These are phyloP conservation scores for Pseudogymnoascus sp. DNA, from an alignment of 2,329 filamentous ascomycete species.

Conservation along the genomic window DNA sequence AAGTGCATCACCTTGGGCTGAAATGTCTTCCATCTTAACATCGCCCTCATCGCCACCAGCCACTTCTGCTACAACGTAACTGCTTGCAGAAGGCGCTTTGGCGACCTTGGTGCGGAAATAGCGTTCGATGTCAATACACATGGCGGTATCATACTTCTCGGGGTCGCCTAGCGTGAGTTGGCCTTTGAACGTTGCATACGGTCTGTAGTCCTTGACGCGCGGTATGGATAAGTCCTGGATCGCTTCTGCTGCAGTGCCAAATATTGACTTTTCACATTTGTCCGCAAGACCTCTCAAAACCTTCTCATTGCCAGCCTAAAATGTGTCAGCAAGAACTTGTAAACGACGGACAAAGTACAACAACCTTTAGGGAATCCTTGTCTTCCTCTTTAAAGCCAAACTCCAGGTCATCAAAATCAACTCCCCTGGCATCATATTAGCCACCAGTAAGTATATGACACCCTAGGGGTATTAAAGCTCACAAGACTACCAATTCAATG, in stretches of 20 bases:
- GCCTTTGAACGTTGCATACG: slow-evolving; percentile 73
- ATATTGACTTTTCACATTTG: slow-evolving; percentile 58
- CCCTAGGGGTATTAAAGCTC: slow-evolving; percentile 30
- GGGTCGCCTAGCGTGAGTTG: slow-evolving; percentile 71
- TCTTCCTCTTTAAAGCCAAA: slow-evolving; percentile 89
- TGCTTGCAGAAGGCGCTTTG: slow-evolving; percentile 65
- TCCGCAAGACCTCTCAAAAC: slow-evolving; percentile 57
- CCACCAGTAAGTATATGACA: background rate
- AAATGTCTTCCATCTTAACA: slow-evolving; percentile 38
- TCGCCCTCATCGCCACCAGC: slow-evolving; percentile 33
- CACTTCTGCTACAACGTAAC: slow-evolving; percentile 54
- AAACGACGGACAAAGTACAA: background rate
- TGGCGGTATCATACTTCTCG: slow-evolving; percentile 60
- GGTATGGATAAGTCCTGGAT: slow-evolving; percentile 72
- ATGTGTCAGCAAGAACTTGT: slow-evolving; percentile 16
- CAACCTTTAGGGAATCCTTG: slow-evolving; percentile 63
- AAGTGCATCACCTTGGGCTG: slow-evolving; percentile 39
- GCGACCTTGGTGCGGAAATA: slow-evolving; percentile 82
- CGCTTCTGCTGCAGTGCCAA: slow-evolving; percentile 80
- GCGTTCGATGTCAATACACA: slow-evolving; percentile 80
- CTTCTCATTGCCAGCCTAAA: slow-evolving; percentile 61
- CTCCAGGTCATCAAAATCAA: slow-evolving; percentile 88
- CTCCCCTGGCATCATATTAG: slow-evolving; percentile 48
- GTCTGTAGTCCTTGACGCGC: slow-evolving; percentile 64
- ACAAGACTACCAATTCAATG: slow-evolving; percentile 75